A percentile compares a stretch with the other conserved stretches of the same genome.
Evolutionary conservation across 352 stramenopile genomes (phyloP).

Genomic region (Blastocystis sp.): DNA sequence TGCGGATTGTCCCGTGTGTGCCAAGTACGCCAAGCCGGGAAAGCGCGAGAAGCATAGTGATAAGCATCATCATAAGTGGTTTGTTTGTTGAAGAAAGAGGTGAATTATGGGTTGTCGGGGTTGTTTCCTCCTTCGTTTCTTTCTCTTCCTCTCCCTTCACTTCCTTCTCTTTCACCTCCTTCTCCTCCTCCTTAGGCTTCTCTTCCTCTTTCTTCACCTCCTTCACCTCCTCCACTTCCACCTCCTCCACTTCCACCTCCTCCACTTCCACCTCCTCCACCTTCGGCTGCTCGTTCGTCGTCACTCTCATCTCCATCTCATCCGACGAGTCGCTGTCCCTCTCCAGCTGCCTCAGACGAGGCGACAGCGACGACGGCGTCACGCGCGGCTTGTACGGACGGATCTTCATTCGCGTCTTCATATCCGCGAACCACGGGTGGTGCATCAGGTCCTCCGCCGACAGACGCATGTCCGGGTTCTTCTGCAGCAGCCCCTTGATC

Average conservation of each 20-base stretch:
- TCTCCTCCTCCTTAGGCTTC: background rate
- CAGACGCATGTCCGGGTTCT: conserved; percentile 81
- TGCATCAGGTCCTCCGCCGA: conserved; percentile 83
- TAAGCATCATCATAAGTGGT: conserved; percentile 30
- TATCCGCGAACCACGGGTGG: conserved; percentile 83
- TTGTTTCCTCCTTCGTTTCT: background rate
- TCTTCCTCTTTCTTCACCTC: background rate
- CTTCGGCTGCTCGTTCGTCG: background rate
- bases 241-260: background rate
- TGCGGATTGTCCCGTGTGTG: conserved; percentile 52
- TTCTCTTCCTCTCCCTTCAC: background rate
- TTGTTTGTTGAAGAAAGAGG: conserved; percentile 22
- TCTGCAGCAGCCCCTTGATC: conserved; percentile 76
- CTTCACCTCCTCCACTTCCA: background rate
- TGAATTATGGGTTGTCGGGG: background rate
- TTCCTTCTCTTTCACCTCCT: background rate
- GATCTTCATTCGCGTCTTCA: conserved; percentile 72
- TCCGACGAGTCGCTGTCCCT: background rate
- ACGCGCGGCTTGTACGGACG: conserved; percentile 55
- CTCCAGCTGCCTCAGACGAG: background rate
- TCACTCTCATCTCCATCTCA: background rate
- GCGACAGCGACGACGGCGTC: conserved; percentile 27
- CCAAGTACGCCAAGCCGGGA: conserved; percentile 25
- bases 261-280: background rate
- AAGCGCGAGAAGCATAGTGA: conserved; percentile 33